These are phyloP conservation scores for Clitopilus passeckerianus DNA, from an alignment of 768 basidiomycete species.

Conservation along the genomic window DNA sequence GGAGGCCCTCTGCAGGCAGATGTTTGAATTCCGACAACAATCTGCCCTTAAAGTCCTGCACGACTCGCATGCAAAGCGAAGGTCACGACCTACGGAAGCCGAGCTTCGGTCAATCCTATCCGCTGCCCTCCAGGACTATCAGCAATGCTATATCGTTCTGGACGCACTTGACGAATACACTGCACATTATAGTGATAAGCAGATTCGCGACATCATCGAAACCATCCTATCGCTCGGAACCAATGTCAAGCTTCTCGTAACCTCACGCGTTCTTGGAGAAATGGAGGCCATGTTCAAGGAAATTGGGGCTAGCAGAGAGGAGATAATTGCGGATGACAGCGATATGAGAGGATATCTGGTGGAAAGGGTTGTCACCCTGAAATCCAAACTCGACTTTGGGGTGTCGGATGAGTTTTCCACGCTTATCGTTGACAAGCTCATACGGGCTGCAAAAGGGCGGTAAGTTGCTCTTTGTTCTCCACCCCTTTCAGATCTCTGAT, in stretches of 20 bases:
- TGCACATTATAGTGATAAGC: not conserved
- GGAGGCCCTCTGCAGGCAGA: too few relatives aligned
- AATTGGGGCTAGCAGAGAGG: not conserved
- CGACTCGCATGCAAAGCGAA: not conserved
- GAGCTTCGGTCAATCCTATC: not conserved
- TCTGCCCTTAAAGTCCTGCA: not conserved
- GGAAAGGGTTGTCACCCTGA: too few relatives aligned
- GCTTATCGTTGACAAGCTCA: too few relatives aligned
- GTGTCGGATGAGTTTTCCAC: too few relatives aligned
- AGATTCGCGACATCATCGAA: not conserved
- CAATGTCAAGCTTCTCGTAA: not conserved
- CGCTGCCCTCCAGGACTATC: not conserved
- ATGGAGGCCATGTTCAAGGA: not conserved
- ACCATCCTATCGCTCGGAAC: not conserved
- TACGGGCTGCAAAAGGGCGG: too few relatives aligned
- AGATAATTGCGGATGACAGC: not conserved
- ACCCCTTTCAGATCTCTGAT: too few relatives aligned
- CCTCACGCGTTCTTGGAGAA: not conserved
- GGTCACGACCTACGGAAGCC: not conserved
- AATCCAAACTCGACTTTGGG: too few relatives aligned
- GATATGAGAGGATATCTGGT: not conserved
- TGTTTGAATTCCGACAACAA: too few relatives aligned
- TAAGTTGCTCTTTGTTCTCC: too few relatives aligned
- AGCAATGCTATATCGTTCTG: not conserved
- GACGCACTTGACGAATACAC: not conserved